Conservation (phyloP, 176 grass and related monocot species). For the Pontederia crassipes region DNA sequence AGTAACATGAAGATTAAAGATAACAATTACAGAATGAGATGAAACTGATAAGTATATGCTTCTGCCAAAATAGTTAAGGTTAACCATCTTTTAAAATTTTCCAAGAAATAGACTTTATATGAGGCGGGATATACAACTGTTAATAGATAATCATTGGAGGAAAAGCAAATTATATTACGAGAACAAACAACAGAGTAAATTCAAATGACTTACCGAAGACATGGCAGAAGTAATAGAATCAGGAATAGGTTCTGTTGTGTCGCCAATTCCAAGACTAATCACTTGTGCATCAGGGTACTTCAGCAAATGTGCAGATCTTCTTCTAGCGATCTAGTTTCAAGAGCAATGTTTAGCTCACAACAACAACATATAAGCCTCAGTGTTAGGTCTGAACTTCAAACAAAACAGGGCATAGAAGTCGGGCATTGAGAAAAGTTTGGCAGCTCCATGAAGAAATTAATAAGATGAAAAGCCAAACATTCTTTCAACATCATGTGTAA, state of each 20-base stretch:
- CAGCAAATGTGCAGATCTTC: conserved; percentile 56
- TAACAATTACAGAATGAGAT: not conserved
- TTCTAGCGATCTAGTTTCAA: conserved; percentile 61
- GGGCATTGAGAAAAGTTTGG: too few relatives aligned
- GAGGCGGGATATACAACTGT: too few relatives aligned
- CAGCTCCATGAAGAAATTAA: too few relatives aligned
- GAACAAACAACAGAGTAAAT: not conserved
- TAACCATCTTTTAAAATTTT: too few relatives aligned
- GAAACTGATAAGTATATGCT: too few relatives aligned
- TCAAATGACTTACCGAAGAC: conserved; percentile 37
- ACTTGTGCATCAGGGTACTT: conserved; percentile 78
- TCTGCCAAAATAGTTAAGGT: too few relatives aligned
- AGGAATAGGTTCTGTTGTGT: conserved; percentile 86
- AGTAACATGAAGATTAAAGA: not conserved
- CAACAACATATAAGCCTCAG: not conserved
- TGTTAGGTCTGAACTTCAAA: not conserved
- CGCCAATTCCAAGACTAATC: conserved; percentile 92
- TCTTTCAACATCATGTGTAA: too few relatives aligned
- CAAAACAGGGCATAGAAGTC: too few relatives aligned
- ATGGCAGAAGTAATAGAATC: conserved; percentile 76
- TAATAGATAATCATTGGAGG: too few relatives aligned
- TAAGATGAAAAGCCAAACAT: too few relatives aligned
- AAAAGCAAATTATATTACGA: not conserved
- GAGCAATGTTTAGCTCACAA: not conserved
- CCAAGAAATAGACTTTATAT: too few relatives aligned